Evolutionary conservation across 2,329 filamentous ascomycete species (phyloP), one percentile per base, ranked within the genome.

Genomic region (Samsoniella hepiali): DNA sequence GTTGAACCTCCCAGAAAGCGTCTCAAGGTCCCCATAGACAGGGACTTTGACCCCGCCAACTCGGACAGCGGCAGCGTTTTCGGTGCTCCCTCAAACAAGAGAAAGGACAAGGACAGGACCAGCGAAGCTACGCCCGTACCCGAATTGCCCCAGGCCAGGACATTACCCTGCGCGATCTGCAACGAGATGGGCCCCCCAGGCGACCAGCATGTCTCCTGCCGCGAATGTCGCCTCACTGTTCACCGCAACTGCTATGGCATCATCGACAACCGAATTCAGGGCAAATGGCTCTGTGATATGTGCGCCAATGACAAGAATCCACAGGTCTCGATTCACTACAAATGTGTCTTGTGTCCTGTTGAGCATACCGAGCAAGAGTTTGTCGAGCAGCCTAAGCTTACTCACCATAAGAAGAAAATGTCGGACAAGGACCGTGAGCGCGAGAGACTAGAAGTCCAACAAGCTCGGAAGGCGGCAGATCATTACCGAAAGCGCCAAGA

Each of bases 221-320:
- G 87, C 56, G 92, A 97, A 71, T 99, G 95, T 75, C 89, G 92
- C 60, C 79, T 99, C 75, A 93, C 93, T 3, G 94, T 98, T 31
- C 95, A 99, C 75, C 89, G 91, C 61, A 87, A 87, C 66, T 99
- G 95, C 76, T 99, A 98, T 72, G 95, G 95, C n/a, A 83, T 98
- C 38, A 68, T 84, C 45, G 86, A 89, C 53, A 87, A 89, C 63
- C 86, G 91, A 49, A 83, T 82, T 61, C 83, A 86, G 38, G 84
- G 83, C 51, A 96, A 96, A 76, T 99, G 95, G 95, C 86, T 89
- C 47, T 99, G 95, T 75, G 95, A 98, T 76, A 96, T 93, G 85
- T 99, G 95, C 76, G 82, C 88, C 44, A 99, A 99, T 72, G 95
- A 99, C 73, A 92, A 93, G 74, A 94, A 89, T 70, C 93, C 94